A percentile compares a stretch with the other conserved stretches of the same genome.
These are phyloP conservation scores for Xylaria sp. DNA, from an alignment of 2,329 filamentous ascomycete genomes.

Conservation along the genomic window DNA sequence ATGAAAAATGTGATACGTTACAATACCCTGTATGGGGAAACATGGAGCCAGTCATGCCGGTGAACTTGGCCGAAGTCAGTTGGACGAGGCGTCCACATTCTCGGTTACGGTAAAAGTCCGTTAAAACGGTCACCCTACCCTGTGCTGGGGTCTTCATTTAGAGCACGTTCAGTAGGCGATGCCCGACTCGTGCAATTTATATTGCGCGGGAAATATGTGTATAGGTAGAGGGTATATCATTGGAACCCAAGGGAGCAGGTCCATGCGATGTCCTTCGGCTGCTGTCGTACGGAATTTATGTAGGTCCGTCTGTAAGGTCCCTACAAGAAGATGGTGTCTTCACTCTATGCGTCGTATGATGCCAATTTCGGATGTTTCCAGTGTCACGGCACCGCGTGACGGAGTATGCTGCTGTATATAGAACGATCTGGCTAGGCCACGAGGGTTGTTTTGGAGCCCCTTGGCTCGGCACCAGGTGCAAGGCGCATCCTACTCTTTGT, in stretches of 20 bases:
- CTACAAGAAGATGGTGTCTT: not conserved
- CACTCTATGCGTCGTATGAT: slow-evolving; percentile 11
- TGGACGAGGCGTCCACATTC: not conserved
- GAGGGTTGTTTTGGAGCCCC: not conserved
- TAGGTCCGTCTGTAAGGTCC: slow-evolving; percentile 3
- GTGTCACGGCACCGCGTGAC: not conserved
- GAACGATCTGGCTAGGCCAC: not conserved
- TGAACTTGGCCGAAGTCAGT: slow-evolving; percentile 5
- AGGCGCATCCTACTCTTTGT: not conserved
- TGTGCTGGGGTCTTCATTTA: not conserved
- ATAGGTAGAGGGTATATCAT: slow-evolving; percentile 1
- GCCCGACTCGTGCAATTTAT: not conserved
- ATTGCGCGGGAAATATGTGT: slow-evolving; percentile 1
- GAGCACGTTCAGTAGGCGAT: not conserved
- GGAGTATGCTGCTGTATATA: not conserved
- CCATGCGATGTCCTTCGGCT: not conserved
- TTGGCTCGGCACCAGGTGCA: not conserved
- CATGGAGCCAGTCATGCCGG: not conserved
- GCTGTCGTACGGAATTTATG: not conserved
- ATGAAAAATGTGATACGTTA: not conserved
- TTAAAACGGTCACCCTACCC: no score
- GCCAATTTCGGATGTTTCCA: not conserved
- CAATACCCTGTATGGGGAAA: not conserved
- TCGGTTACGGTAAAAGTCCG: not conserved
- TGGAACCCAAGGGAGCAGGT: slow-evolving; percentile 5